These are phyloP conservation scores for Solanum appendiculatum DNA, from an alignment of 257 asterid genomes.

Conservation along the genomic window DNA sequence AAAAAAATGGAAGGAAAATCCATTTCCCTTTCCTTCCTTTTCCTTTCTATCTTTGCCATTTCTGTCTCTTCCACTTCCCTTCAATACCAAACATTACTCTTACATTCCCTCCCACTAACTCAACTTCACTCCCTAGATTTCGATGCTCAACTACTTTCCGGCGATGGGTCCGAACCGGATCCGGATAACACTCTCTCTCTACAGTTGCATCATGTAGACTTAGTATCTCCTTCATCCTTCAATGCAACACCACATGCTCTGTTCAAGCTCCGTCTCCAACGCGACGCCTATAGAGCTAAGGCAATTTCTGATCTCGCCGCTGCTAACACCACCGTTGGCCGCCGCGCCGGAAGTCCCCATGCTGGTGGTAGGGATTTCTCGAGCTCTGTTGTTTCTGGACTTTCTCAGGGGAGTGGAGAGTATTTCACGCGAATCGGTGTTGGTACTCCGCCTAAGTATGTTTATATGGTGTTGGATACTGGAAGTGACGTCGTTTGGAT, in stretches of 20 bases:
- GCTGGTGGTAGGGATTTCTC: slow-evolving; percentile 32
- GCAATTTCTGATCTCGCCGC: slow-evolving; percentile 18
- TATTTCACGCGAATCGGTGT: slow-evolving; percentile 92
- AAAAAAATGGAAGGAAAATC: background rate
- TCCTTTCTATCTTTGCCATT: background rate
- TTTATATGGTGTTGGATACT: slow-evolving; percentile 75
- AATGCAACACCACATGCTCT: slow-evolving; percentile 48
- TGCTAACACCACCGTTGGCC: background rate
- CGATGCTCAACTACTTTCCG: background rate
- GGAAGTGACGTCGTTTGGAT: slow-evolving; percentile 92
- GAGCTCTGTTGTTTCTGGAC: slow-evolving; percentile 64
- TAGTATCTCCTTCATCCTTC: slow-evolving; percentile 19
- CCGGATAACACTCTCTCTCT: slow-evolving; percentile 21
- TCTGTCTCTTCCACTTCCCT: slow-evolving; percentile 15
- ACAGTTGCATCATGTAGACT: slow-evolving; percentile 57
- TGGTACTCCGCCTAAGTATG: slow-evolving; percentile 61
- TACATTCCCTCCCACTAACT: slow-evolving; percentile 52
- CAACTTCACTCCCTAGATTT: slow-evolving; percentile 24
- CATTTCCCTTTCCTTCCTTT: background rate
- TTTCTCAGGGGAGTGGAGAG: slow-evolving; percentile 84
- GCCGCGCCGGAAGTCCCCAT: background rate
- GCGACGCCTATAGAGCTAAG: slow-evolving; percentile 51
- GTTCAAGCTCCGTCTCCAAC: slow-evolving; percentile 54
- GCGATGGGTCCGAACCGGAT: background rate
- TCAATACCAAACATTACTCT: slow-evolving; percentile 27